These are phyloP conservation scores for Pseudogymnoascus sp. DNA, from an alignment of 2,329 filamentous ascomycete species.

Conservation along the genomic window DNA sequence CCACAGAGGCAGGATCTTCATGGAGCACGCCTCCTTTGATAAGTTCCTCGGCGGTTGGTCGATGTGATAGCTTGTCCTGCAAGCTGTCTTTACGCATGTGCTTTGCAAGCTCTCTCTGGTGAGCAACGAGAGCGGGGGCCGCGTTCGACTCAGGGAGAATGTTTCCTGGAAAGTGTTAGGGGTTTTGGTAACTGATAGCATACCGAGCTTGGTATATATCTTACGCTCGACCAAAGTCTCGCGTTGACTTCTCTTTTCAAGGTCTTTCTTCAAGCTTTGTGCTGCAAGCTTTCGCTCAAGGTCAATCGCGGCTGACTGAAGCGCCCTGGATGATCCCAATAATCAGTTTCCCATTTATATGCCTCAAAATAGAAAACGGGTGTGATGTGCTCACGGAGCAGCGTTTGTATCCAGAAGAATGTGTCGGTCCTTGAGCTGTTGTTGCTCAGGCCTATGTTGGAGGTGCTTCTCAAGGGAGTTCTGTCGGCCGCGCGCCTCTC, in stretches of 20 bases:
- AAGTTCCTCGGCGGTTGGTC: conserved; percentile 67
- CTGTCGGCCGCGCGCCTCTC: conserved; percentile 41
- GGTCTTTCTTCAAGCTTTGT: conserved; percentile 55
- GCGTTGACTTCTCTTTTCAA: conserved; percentile 56
- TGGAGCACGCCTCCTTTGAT: conserved; percentile 73
- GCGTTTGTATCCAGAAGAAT: conserved; percentile 60
- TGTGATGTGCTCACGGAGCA: conserved; percentile 45
- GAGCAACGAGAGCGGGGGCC: conserved; percentile 69
- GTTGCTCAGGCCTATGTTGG: conserved; percentile 55
- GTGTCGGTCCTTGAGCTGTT: conserved; percentile 60
- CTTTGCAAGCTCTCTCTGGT: conserved; percentile 76
- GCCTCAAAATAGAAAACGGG: background rate
- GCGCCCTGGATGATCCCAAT: conserved; percentile 35
- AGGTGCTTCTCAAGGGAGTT: conserved; percentile 68
- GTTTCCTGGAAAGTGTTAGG: conserved; percentile 50
- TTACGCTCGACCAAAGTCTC: conserved; percentile 72
- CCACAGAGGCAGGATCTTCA: conserved; percentile 52
- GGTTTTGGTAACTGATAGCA: background rate
- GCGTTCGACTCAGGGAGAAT: conserved; percentile 74
- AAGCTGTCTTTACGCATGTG: conserved; percentile 81
- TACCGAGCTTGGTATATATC: conserved; percentile 24
- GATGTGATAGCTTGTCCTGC: conserved; percentile 75
- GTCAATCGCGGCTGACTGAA: conserved; percentile 53
- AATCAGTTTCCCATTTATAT: background rate
- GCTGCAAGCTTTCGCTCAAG: conserved; percentile 55